A percentile compares a stretch with the other conserved stretches of the same genome.
Evolutionary conservation across 106 monocot genomes (phyloP).

Genomic region (Amphibolis antarctica): DNA sequence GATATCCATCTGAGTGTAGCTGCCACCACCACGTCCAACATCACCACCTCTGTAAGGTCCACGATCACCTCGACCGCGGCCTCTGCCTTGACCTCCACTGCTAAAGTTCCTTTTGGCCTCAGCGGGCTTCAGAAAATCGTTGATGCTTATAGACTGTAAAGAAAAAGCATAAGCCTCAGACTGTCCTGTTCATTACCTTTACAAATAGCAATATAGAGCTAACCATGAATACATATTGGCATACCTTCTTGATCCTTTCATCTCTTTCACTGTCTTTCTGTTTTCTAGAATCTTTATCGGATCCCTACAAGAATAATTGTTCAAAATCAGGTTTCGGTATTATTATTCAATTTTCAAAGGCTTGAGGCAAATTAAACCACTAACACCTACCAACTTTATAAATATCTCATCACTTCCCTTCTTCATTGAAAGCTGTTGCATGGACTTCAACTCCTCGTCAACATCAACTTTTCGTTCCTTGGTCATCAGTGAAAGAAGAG

Average conservation of each 20-base stretch:
- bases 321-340: not conserved
- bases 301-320: not conserved
- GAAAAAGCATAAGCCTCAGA: not conserved
- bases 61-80: slow-evolving; percentile 10
- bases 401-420: slow-evolving; percentile 20
- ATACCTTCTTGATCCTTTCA: slow-evolving; percentile 19
- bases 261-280: slow-evolving; percentile 13
- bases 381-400: slow-evolving; percentile 16
- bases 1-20: not conserved
- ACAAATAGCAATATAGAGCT: not conserved
- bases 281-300: slow-evolving; percentile 13
- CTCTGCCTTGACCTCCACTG: slow-evolving; percentile 11
- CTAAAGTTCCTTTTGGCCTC: slow-evolving; percentile 13
- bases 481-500: slow-evolving; percentile 10
- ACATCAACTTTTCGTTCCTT: slow-evolving; percentile 17
- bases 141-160: slow-evolving; percentile 20
- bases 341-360: not conserved
- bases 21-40: slow-evolving; percentile 1
- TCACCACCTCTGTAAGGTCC: slow-evolving; percentile 3
- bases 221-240: too few species aligned
- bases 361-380: not conserved
- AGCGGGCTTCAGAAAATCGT: slow-evolving; percentile 26
- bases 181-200: not conserved
- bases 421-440: slow-evolving; percentile 23
- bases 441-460: slow-evolving; percentile 19